Evolutionary conservation across 345 rosid genomes (phyloP).

Genomic region (Lepidium africanum): DNA sequence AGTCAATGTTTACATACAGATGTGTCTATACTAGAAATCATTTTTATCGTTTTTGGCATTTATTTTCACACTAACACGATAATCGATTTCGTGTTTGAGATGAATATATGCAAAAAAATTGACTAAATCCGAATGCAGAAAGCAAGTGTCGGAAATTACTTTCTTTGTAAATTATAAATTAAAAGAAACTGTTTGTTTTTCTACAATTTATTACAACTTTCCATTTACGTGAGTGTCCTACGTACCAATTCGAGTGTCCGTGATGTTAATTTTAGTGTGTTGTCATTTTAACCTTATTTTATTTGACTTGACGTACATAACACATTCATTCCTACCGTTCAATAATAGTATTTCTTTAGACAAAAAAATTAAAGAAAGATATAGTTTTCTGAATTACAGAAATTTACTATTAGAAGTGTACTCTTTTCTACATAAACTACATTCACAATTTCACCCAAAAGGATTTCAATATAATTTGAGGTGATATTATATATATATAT

Average conservation of each 20-base stretch:
- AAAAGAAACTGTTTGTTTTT: neutral
- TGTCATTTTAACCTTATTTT: conserved; percentile 11
- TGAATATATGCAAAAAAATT: neutral
- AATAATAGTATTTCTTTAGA: neutral
- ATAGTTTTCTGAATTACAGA: neutral
- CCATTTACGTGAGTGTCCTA: conserved; percentile 23
- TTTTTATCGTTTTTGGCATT: neutral
- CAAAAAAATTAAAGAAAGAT: neutral
- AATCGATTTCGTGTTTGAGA: neutral
- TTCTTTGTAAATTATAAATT: neutral
- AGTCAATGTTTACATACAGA: conserved; percentile 11
- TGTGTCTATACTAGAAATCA: neutral
- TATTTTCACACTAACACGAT: neutral
- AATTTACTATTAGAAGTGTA: too few relatives aligned
- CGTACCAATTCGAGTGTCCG: conserved; percentile 20
- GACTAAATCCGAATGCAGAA: neutral
- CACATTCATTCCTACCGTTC: neutral
- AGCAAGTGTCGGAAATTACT: neutral
- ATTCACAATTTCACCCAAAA: neutral
- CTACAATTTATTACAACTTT: conserved; percentile 17
- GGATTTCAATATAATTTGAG: neutral
- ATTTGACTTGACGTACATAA: neutral
- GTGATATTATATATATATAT: neutral
- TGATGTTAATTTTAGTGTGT: conserved; percentile 1
- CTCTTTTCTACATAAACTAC: neutral